A percentile compares a stretch with the other conserved stretches of the same genome.
Conservation (phyloP, 2,329 filamentous ascomycete species). For the Curvularia sp. region DNA sequence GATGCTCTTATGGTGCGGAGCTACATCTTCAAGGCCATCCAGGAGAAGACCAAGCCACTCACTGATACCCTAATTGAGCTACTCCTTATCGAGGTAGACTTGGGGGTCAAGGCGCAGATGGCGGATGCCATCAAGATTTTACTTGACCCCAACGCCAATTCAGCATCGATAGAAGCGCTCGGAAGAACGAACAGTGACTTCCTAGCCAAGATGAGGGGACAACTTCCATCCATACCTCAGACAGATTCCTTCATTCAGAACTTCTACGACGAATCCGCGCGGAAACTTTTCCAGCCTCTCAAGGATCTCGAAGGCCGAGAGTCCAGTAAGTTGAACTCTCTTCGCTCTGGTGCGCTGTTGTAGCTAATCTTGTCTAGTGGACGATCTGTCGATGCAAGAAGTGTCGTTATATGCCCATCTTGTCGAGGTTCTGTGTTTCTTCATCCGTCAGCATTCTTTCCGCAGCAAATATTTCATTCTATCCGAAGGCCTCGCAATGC, state of each 20-base stretch:
- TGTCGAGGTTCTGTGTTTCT: constrained; percentile 92
- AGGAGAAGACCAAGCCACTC: constrained; percentile 82
- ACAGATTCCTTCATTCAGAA: constrained; percentile 85
- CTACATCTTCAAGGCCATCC: constrained; percentile 90
- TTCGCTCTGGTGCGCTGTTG: background rate
- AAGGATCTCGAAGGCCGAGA: constrained; percentile 76
- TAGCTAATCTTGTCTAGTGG: constrained; percentile 59
- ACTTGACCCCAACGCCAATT: constrained; percentile 73
- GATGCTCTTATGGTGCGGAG: constrained; percentile 93
- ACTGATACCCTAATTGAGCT: constrained; percentile 94
- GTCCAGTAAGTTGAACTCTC: constrained; percentile 53
- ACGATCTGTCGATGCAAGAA: constrained; percentile 79
- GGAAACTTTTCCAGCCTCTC: constrained; percentile 84
- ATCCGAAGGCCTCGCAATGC: constrained; percentile 75
- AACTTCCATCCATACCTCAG: constrained; percentile 65
- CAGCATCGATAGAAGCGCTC: constrained; percentile 66
- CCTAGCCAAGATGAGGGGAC: constrained; percentile 65
- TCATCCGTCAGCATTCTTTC: constrained; percentile 85
- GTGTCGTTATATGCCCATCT: constrained; percentile 91
- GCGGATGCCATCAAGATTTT: constrained; percentile 95
- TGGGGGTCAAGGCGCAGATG: constrained; percentile 94
- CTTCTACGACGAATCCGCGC: constrained; percentile 89
- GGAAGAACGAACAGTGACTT: constrained; percentile 72
- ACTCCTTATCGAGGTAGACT: constrained; percentile 85
- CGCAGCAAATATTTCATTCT: constrained; percentile 89